Evolutionary conservation across 345 rosid species (phyloP).

Genomic region (Euphorbia pulcherrima): DNA sequence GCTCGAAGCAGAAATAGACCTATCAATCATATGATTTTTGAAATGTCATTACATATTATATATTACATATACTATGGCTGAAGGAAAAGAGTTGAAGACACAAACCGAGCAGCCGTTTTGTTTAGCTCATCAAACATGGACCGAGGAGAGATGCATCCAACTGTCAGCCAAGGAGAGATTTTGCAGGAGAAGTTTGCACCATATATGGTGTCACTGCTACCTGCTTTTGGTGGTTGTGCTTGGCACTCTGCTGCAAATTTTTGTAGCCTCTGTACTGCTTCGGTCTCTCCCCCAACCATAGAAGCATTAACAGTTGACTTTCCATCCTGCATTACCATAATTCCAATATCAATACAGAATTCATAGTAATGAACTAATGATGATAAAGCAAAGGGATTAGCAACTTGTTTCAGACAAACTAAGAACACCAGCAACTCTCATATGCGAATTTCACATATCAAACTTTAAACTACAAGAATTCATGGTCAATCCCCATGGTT

Average conservation of each 20-base stretch:
- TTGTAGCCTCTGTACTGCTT: conserved; percentile 71
- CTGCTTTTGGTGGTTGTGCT: conserved; percentile 70
- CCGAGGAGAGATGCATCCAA: conserved; percentile 92
- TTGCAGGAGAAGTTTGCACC: conserved; percentile 96
- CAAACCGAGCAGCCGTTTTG: conserved; percentile 66
- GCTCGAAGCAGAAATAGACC: conserved; percentile 35
- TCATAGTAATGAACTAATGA: neutral
- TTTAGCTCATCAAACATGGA: conserved; percentile 88
- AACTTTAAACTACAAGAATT: neutral
- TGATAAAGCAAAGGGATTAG: neutral
- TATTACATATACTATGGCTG: neutral
- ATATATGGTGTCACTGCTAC: conserved; percentile 54
- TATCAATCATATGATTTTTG: conserved; percentile 10
- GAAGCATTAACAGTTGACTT: conserved; percentile 45
- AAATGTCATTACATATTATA: neutral
- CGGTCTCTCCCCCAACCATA: conserved; percentile 95
- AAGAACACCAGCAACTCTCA: neutral
- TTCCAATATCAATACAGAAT: conserved; percentile 13
- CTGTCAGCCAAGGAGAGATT: conserved; percentile 89
- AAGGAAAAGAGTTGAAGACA: neutral
- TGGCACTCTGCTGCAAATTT: conserved; percentile 77
- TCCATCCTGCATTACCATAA: conserved; percentile 50
- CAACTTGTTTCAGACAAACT: neutral
- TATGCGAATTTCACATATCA: neutral
- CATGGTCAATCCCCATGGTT: neutral